phyloP scores from a whole-genome alignment of 768 basidiomycete species.

The Psilocybe subaeruginosa region DNA sequence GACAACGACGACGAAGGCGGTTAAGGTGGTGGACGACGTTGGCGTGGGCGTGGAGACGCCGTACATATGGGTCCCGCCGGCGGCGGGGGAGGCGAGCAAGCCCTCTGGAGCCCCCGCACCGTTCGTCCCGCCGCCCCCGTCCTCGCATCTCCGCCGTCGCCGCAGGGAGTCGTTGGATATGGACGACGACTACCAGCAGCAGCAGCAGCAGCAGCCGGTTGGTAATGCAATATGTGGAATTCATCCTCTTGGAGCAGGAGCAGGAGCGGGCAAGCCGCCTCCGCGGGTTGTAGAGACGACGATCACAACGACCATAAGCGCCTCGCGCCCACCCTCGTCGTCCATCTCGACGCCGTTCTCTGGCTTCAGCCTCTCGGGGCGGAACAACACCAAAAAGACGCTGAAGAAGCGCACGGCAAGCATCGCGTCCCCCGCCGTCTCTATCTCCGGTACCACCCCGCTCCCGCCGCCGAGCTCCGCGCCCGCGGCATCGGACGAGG shows the following conservation, averaged over 20 bases:
- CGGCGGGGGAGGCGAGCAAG: constrained; percentile 1
- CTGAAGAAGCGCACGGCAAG: constrained; percentile 7
- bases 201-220: neutral
- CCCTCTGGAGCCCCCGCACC: constrained; percentile 14
- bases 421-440: neutral
- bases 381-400: constrained; percentile 11
- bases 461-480: too few species aligned
- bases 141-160: neutral
- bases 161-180: constrained; percentile 3
- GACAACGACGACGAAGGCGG: constrained; percentile 5
- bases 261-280: neutral
- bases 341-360: constrained; percentile 9
- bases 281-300: constrained; percentile 1
- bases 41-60: constrained; percentile 17
- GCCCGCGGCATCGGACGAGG: neutral
- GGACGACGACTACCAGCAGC: neutral
- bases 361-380: constrained; percentile 7
- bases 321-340: constrained; percentile 10
- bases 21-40: neutral
- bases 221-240: neutral
- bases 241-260: neutral
- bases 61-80: constrained; percentile 22
- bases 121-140: constrained; percentile 12
- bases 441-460: neutral
- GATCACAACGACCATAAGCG: constrained; percentile 12